Percentiles rank a stretch among this genome's conserved stretches.
Conservation (phyloP, 2,329 filamentous ascomycete genomes). For the Hypoxylon sp. region DNA sequence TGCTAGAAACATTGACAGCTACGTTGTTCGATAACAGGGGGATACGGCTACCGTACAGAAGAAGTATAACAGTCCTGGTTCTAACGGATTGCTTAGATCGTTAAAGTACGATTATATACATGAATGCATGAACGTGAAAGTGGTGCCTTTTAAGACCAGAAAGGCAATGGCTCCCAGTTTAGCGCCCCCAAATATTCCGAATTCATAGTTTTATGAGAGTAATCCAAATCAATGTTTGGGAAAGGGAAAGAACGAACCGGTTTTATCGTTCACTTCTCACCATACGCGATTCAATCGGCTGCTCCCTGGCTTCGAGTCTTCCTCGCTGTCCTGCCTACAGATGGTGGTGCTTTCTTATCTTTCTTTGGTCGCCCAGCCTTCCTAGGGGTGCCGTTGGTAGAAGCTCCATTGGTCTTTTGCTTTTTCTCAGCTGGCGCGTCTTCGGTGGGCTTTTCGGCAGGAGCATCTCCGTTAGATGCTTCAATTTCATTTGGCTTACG, state of each 20-base stretch:
- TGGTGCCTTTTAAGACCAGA: constrained; percentile 3
- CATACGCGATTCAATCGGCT: constrained; percentile 31
- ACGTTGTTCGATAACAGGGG: constrained; percentile 5
- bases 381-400: constrained; percentile 49
- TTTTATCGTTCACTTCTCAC: constrained; percentile 16
- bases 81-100: constrained; percentile 24
- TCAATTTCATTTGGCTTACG: constrained; percentile 49
- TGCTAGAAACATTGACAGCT: neutral
- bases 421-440: constrained; percentile 59
- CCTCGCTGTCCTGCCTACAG: constrained; percentile 56
- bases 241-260: constrained; percentile 30
- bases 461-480: constrained; percentile 37
- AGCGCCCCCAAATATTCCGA: constrained; percentile 25
- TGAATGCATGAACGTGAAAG: constrained; percentile 15
- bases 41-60: neutral
- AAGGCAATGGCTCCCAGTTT: constrained; percentile 17
- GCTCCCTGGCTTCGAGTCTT: constrained; percentile 60
- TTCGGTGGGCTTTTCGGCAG: constrained; percentile 30
- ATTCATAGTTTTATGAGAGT: constrained; percentile 18
- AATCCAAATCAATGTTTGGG: constrained; percentile 19
- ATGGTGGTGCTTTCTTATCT: constrained; percentile 52
- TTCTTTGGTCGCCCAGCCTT: constrained; percentile 57
- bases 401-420: constrained; percentile 57
- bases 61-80: neutral
- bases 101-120: constrained; percentile 35